Conservation (phyloP, 2,329 filamentous ascomycete genomes). For the Pezicula carpinea region DNA sequence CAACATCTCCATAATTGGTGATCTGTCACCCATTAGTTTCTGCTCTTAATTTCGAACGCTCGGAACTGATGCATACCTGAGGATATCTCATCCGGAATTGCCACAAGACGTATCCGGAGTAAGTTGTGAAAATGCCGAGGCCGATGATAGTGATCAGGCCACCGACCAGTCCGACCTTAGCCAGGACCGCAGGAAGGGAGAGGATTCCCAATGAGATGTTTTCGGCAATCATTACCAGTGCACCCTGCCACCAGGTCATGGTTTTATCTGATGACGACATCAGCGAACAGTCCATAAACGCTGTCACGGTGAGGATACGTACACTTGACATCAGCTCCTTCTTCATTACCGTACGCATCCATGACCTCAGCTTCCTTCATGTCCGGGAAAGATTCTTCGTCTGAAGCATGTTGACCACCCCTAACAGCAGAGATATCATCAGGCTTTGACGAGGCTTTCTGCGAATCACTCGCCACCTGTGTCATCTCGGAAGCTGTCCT, state of each 20-base stretch:
- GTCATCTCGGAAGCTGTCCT: too few species aligned
- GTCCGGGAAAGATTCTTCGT: slow-evolving; percentile 9
- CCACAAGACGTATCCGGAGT: slow-evolving; percentile 56
- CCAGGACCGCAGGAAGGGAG: slow-evolving; percentile 19
- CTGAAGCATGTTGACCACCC: not conserved
- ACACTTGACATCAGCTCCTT: slow-evolving; percentile 14
- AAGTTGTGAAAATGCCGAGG: slow-evolving; percentile 51
- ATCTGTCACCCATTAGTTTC: not conserved
- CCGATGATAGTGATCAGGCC: slow-evolving; percentile 44
- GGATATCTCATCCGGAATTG: slow-evolving; percentile 52
- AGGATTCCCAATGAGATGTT: slow-evolving; percentile 25
- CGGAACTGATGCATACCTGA: slow-evolving; percentile 30
- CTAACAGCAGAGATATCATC: not conserved
- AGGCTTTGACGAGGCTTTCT: not conserved
- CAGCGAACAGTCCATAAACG: not conserved
- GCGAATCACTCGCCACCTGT: too few species aligned
- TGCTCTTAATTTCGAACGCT: not conserved
- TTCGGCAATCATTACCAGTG: slow-evolving; percentile 27
- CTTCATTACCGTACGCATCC: slow-evolving; percentile 13
- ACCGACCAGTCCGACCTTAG: slow-evolving; percentile 7
- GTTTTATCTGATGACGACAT: slow-evolving; percentile 25
- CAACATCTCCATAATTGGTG: slow-evolving; percentile 50
- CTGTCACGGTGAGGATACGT: not conserved
- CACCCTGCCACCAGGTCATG: slow-evolving; percentile 39
- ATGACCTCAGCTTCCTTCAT: slow-evolving; percentile 11